Evolutionary conservation across 768 basidiomycete genomes (phyloP).

Genomic region (Clavaria fumosa): DNA sequence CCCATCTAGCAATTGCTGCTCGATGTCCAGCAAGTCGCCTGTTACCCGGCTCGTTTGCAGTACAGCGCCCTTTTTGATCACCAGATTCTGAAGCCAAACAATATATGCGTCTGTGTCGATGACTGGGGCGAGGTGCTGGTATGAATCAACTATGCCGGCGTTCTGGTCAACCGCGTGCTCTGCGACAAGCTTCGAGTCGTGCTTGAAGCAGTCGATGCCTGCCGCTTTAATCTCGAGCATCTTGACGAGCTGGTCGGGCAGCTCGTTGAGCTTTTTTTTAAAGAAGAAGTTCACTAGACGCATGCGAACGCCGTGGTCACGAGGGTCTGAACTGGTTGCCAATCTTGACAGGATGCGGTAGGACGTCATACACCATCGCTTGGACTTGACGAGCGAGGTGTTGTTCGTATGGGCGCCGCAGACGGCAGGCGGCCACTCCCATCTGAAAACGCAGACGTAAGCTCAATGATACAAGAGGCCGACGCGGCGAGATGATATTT

Average conservation of each 20-base stretch:
- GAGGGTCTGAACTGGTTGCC: conserved; percentile 10
- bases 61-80: conserved; percentile 16
- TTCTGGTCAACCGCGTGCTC: conserved; percentile 17
- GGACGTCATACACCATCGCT: conserved; percentile 22
- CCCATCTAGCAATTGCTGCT: conserved; percentile 14
- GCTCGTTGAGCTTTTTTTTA: conserved; percentile 14
- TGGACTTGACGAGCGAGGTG: conserved; percentile 20
- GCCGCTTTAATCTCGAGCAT: conserved; percentile 15
- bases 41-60: conserved; percentile 17
- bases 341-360: conserved; percentile 20
- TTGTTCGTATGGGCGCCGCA: conserved; percentile 24
- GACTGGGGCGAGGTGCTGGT: conserved; percentile 20
- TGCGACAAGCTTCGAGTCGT: conserved; percentile 12
- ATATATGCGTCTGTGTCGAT: conserved; percentile 24
- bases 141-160: conserved; percentile 21
- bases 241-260: conserved; percentile 17
- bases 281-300: conserved; percentile 23
- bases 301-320: conserved; percentile 21
- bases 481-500: conserved; percentile 5
- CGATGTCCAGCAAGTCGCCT: conserved; percentile 18
- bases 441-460: conserved; percentile 11
- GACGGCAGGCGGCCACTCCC: conserved; percentile 26
- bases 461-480: conserved; percentile 2
- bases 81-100: conserved; percentile 17
- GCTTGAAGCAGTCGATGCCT: conserved; percentile 15